phyloP scores from a whole-genome alignment of 306 rosid genomes.

The Quercus alba region DNA sequence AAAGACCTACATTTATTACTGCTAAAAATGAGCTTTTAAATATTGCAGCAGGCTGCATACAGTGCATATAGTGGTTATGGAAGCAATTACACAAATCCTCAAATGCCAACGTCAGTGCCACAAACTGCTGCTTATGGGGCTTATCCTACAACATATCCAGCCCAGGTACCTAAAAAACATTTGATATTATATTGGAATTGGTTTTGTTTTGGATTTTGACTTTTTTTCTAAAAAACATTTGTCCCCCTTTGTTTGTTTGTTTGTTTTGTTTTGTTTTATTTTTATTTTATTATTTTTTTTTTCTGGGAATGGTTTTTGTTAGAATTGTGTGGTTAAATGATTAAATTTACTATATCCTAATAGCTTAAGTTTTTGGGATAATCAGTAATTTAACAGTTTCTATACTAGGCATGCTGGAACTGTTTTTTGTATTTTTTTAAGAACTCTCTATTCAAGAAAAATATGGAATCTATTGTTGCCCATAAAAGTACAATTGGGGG shows the following conservation, averaged over 20 bases:
- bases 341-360: too few species aligned
- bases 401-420: background rate
- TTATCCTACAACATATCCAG: constrained; percentile 85
- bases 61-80: constrained; percentile 80
- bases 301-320: too few species aligned
- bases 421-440: background rate
- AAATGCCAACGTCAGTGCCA: constrained; percentile 54
- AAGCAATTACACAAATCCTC: constrained; percentile 56
- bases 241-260: too few species aligned
- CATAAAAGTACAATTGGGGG: background rate
- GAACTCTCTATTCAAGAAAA: background rate
- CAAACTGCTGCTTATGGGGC: constrained; percentile 71
- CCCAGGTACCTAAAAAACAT: constrained; percentile 53
- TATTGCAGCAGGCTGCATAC: constrained; percentile 60
- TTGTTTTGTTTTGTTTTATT: background rate
- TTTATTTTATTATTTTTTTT: background rate
- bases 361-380: too few species aligned
- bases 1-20: background rate
- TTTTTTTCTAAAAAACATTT: background rate
- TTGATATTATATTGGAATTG: background rate
- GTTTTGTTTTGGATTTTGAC: background rate
- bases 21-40: constrained; percentile 1
- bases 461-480: background rate
- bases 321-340: too few species aligned
- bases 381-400: too few species aligned